These are phyloP conservation scores for Collybiopsis confluens DNA, from an alignment of 768 basidiomycete species.

Conservation along the genomic window DNA sequence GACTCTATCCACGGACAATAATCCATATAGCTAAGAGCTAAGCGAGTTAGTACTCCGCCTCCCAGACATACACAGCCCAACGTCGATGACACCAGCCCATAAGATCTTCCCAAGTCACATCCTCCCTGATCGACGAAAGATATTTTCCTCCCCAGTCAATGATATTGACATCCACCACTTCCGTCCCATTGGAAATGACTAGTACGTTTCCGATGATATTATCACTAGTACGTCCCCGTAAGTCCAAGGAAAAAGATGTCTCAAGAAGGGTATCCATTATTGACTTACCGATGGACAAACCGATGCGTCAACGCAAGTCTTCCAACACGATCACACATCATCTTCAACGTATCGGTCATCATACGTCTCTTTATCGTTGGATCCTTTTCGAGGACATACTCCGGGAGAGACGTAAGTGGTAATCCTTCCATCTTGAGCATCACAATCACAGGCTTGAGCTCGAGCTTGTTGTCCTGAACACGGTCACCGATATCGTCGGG, in stretches of 20 bases:
- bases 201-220: conserved; percentile 5
- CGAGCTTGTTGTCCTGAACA: neutral
- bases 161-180: conserved; percentile 1
- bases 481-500: too few relatives aligned
- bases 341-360: neutral
- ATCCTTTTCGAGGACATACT: neutral
- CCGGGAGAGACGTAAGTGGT: neutral
- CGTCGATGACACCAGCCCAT: conserved; percentile 3
- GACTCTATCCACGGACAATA: too few relatives aligned
- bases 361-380: neutral
- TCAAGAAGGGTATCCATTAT: too few relatives aligned
- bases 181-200: neutral
- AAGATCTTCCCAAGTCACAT: conserved; percentile 5
- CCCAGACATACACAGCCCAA: conserved; percentile 2
- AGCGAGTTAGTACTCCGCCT: too few relatives aligned
- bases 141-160: conserved; percentile 6
- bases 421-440: conserved; percentile 1
- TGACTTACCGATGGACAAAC: conserved; percentile 3
- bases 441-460: conserved; percentile 5
- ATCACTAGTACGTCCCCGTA: too few relatives aligned
- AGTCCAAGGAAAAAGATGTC: too few relatives aligned
- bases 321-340: conserved; percentile 3
- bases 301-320: neutral
- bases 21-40: too few relatives aligned
- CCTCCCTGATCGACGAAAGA: conserved; percentile 1